Base-by-base conservation (phyloP, 2,329 filamentous ascomycete genomes). In the Paraphoma chrysanthemicola region DNA sequence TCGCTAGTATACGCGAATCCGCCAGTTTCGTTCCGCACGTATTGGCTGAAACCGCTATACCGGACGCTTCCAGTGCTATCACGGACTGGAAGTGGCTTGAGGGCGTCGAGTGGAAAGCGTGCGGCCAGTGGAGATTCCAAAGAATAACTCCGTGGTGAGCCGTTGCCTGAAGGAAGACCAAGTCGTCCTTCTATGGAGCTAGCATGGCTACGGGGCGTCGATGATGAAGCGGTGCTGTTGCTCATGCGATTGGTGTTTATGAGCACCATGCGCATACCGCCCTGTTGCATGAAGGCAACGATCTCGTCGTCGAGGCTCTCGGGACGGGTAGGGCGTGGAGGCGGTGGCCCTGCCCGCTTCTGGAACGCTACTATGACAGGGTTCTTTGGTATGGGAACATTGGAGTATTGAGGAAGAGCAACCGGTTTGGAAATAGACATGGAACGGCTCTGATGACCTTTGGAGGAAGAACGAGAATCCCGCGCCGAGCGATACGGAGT, bases 41-140 rank as follows among this genome's bases (percentile, higher is more conserved):
- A 67, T 29, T 58, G 50, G 42, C 66, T 67, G 41, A 66, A 66
- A 1, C 58, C 56, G 11, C 57, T 56, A 8, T 53, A 58, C 14
- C 28, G 17, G 0, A 58, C 12, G 14, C 56, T 62, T 7, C 61
- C 64, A 1, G 31, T 36, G 47, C 55, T 60, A n/a, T 59, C 51
- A n/a, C 57, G 56, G 1, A 60, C 38, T 0, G 60, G 62, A 5
- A 69, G 55, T 1, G 58, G 57, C 2, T 53, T 41, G 1, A 33
- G 18, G 0, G 62, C 49, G 30, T 59, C 48, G 0, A 33, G 44
- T 0, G 51, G 55, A n/a, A 66, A 59, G 11, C 31, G 54, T 1
- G 57, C 61, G 2, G 61, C 57, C 17, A 65, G 63, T 0, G 65
- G 56, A 2, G 57, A 55, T 1, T 57, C 57, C 4, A 65, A 44